phyloP scores from a whole-genome alignment of 2,329 filamentous ascomycete species.

The Knoxdaviesia capensis region DNA sequence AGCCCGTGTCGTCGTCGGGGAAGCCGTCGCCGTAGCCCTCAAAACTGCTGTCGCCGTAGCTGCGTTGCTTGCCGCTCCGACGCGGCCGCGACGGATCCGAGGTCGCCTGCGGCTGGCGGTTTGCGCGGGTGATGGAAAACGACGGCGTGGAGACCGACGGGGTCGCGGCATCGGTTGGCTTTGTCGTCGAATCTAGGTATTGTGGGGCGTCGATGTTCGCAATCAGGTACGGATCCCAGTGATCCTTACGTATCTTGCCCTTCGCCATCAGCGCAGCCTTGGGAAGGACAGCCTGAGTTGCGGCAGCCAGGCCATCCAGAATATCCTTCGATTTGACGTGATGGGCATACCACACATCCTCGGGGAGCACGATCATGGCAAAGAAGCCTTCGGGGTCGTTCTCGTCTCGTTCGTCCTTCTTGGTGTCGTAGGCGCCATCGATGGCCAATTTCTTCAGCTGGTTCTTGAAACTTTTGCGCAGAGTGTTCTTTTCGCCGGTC shows the following conservation, averaged over 20 bases:
- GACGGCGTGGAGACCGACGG: conserved; percentile 33
- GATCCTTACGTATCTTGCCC: conserved; percentile 14
- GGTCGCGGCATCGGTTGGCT: conserved; percentile 6
- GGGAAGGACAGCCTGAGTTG: conserved; percentile 20
- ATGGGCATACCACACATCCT: conserved; percentile 35
- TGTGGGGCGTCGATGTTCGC: too few relatives aligned
- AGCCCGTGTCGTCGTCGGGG: conserved; percentile 46
- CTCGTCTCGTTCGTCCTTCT: conserved; percentile 33
- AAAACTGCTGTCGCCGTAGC: conserved; percentile 55
- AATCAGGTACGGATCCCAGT: conserved; percentile 6
- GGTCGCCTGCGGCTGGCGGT: conserved; percentile 17
- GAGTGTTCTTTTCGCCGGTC: conserved; percentile 45
- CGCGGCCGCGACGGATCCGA: conserved; percentile 34
- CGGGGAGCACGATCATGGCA: conserved; percentile 27
- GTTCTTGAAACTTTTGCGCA: conserved; percentile 49
- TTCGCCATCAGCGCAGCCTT: conserved; percentile 36
- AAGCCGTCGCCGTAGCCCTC: conserved; percentile 57
- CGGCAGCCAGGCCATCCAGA: conserved; percentile 26
- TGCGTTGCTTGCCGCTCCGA: conserved; percentile 50
- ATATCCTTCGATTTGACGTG: conserved; percentile 34
- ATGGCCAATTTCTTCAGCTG: conserved; percentile 45
- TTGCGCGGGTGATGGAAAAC: conserved; percentile 12
- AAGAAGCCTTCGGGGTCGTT: conserved; percentile 30
- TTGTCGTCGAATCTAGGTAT: too few relatives aligned
- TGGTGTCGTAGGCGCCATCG: conserved; percentile 39